These are phyloP conservation scores for Citrus reticulata DNA, from an alignment of 345 rosid genomes.

Conservation along the genomic window DNA sequence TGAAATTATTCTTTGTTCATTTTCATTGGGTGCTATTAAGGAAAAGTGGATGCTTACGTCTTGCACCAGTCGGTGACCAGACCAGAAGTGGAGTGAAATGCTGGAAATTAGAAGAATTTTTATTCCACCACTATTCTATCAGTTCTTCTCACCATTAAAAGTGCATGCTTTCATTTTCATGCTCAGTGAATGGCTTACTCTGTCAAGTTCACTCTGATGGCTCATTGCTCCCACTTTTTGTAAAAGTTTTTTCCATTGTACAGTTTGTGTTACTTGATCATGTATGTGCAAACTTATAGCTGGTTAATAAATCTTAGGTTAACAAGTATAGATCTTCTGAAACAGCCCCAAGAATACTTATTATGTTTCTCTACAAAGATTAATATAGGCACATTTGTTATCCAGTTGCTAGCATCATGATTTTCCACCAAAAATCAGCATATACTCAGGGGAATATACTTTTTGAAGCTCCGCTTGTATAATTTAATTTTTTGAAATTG, in stretches of 20 bases:
- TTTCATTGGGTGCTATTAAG: not conserved
- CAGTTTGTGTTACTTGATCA: not conserved
- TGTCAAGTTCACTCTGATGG: not conserved
- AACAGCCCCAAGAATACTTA: not conserved
- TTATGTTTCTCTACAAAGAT: not conserved
- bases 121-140: not conserved
- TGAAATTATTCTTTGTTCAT: not conserved
- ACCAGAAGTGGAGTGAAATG: not conserved
- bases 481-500: not conserved
- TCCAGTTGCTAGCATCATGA: not conserved
- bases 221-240: not conserved
- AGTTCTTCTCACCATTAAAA: no score
- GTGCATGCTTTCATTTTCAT: not conserved
- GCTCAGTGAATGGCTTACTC: not conserved
- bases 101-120: not conserved
- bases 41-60: not conserved
- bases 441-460: not conserved
- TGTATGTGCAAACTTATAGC: not conserved
- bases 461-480: not conserved
- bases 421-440: not conserved
- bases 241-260: not conserved
- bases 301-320: not conserved
- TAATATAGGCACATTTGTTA: not conserved
- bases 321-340: not conserved
- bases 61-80: not conserved